Base-by-base conservation (phyloP, 148 eudicot species). In the Rhododendron molle region DNA sequence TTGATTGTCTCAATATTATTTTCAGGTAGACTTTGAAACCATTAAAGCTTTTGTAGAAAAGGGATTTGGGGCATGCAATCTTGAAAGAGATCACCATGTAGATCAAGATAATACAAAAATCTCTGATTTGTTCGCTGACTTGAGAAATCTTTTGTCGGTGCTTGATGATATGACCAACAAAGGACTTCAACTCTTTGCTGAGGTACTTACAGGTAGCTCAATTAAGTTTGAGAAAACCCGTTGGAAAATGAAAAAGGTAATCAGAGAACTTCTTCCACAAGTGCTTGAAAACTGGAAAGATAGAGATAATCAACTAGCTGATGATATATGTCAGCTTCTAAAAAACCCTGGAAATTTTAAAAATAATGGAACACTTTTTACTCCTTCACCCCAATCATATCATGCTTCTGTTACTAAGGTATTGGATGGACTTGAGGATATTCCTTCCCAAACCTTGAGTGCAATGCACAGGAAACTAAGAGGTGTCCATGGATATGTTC, bases 401-500 rank as follows among this genome's bases (percentile, higher is more conserved):
- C 86, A 36, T 74, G 90, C 50, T 86, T 89, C 94, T 89, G 89
- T 89, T 74, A 43, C 86, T 65, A 90, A 89, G 58, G 86, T 95
- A 79, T 87, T 94, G 40, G 90, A 89, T 69, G 89, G 84, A 46
- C 94, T 96, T 69, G 87, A 86, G 80, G 87, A 83, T 44, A 83
- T 95, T 78, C 90, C 92, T 81, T 49, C 83, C 44, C 89, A 72
- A 76, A 83, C 95, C 18, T 83, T 95, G 79, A 69, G 16, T 54
- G 93, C 93, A 83, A 96, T 96, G 97, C 76, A 88, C 73, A 91
- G 93, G 91, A 96, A 92, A 86, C 89, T 95, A 5, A 91, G 76
- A 82, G 95, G 96, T 67, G 74, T 81, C 32, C 71, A 73, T 34
- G 91, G 90, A n/a, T 87, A 87, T 82, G 80, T 86, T 83, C 96